A percentile compares a stretch with the other conserved stretches of the same genome.
Conservation (phyloP, 1,284 basidiomycete genomes). For the Puccinia hordei region DNA sequence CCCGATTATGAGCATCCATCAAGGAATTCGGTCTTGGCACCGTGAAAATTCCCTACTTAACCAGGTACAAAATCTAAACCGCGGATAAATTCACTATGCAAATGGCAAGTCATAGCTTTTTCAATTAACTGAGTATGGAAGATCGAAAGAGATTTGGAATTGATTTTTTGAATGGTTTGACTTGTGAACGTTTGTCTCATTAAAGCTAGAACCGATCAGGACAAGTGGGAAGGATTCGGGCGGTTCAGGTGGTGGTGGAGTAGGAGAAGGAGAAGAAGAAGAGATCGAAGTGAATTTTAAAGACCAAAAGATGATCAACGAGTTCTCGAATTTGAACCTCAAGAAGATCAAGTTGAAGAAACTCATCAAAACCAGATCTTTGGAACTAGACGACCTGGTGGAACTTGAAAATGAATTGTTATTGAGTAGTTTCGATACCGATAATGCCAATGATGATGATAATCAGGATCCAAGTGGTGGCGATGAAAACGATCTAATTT, state of each 20-base stretch:
- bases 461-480: not conserved
- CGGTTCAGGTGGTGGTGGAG: not conserved
- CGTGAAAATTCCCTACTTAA: too few relatives aligned
- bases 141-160: too few relatives aligned
- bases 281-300: conserved; percentile 21
- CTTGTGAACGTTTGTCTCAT: not conserved
- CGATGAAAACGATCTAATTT: conserved; percentile 9
- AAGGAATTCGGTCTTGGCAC: too few relatives aligned
- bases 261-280: not conserved
- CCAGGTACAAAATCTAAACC: too few relatives aligned
- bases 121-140: too few relatives aligned
- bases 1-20: too few relatives aligned
- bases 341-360: conserved; percentile 5
- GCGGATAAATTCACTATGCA: too few relatives aligned
- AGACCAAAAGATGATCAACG: conserved; percentile 27
- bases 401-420: conserved; percentile 30
- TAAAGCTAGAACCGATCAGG: not conserved
- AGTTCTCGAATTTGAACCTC: conserved; percentile 30
- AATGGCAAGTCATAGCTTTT: too few relatives aligned
- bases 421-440: conserved; percentile 13
- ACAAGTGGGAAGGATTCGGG: not conserved
- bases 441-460: not conserved
- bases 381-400: conserved; percentile 23
- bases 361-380: not conserved
- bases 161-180: too few relatives aligned